Conservation (phyloP, 352 stramenopile genomes). For the Phytopythium kandeliae region DNA sequence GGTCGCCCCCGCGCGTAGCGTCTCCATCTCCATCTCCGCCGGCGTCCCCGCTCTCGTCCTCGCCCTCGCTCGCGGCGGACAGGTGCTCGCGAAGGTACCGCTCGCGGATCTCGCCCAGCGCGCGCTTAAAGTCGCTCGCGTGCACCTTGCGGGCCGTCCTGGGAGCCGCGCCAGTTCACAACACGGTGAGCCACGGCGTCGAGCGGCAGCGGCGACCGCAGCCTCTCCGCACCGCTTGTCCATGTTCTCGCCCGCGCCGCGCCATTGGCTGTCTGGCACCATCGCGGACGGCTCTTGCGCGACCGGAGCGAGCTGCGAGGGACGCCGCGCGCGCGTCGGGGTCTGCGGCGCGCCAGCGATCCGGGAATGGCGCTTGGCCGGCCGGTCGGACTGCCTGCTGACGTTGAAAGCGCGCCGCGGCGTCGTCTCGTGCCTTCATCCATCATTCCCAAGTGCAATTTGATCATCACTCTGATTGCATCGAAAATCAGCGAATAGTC, state of each 20-base stretch:
- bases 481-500: too few relatives aligned
- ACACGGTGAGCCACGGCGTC: not conserved
- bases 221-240: slow-evolving; percentile 48
- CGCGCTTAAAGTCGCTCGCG: slow-evolving; percentile 39
- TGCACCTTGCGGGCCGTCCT: slow-evolving; percentile 71
- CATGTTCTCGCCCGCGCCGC: slow-evolving; percentile 57
- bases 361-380: too few relatives aligned
- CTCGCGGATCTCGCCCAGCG: slow-evolving; percentile 35
- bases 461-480: not conserved
- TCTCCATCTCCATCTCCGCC: too few relatives aligned
- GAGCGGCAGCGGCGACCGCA: not conserved
- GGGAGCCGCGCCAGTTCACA: not conserved
- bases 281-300: slow-evolving; percentile 12
- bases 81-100: slow-evolving; percentile 29
- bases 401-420: too few relatives aligned
- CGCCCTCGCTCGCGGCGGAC: not conserved
- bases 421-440: too few relatives aligned
- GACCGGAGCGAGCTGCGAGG: too few relatives aligned
- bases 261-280: slow-evolving; percentile 63
- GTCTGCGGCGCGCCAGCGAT: too few relatives aligned
- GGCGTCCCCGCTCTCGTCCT: slow-evolving; percentile 6
- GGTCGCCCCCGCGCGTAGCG: slow-evolving; percentile 23
- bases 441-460: slow-evolving; percentile 2
- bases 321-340: too few relatives aligned
- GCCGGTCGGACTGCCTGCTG: too few relatives aligned